Conservation (phyloP, 2,329 filamentous ascomycete genomes). For the Aspergillus candidus region DNA sequence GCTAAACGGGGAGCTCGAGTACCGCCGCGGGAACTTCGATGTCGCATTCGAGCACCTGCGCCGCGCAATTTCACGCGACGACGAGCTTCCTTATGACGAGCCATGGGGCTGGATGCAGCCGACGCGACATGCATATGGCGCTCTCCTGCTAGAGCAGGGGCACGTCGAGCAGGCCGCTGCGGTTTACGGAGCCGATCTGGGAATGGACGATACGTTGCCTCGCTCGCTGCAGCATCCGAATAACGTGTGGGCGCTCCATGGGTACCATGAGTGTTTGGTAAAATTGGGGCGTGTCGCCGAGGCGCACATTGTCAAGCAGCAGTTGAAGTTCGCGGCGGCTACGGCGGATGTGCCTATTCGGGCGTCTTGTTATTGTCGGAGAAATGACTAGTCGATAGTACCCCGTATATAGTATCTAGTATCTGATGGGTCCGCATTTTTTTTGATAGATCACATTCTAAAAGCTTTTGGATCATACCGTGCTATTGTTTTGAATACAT, state of each 20-base stretch:
- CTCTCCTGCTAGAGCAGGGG: conserved; percentile 62
- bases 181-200: conserved; percentile 58
- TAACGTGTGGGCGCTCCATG: conserved; percentile 71
- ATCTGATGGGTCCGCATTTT: not conserved
- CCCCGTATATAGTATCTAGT: not conserved
- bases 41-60: conserved; percentile 56
- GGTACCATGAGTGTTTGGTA: conserved; percentile 63
- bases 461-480: no score
- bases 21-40: conserved; percentile 55
- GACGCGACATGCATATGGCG: conserved; percentile 63
- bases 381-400: conserved; percentile 5
- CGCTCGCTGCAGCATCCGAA: conserved; percentile 61
- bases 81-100: conserved; percentile 62
- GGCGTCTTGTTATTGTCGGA: conserved; percentile 54
- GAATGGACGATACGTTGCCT: conserved; percentile 54
- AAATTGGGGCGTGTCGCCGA: conserved; percentile 48
- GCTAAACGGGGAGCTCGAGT: conserved; percentile 68
- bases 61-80: conserved; percentile 54
- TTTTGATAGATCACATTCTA: no score
- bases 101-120: conserved; percentile 80
- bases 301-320: conserved; percentile 43
- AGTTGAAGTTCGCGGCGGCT: conserved; percentile 49
- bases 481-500: no score
- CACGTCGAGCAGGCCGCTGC: conserved; percentile 50
- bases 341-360: conserved; percentile 55